Evolutionary conservation across 768 basidiomycete species (phyloP), one percentile per base, ranked within the genome.

Genomic region (Lentinula guzmanii): DNA sequence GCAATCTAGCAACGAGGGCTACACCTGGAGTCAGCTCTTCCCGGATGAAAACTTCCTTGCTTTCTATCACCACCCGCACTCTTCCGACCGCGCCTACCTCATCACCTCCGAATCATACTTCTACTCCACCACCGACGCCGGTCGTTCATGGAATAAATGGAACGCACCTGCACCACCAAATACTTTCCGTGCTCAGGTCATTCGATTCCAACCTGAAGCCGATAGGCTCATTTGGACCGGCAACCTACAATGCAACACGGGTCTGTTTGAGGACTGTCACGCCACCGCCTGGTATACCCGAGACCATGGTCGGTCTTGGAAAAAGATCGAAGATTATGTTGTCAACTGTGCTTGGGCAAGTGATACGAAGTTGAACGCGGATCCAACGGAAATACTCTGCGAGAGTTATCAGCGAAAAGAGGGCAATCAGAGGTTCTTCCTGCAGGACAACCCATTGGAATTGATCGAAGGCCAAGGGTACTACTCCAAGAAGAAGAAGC

Each of bases 1-100:
- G 93, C 95, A 98, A 76, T 97, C 94, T 1, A 86, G 85, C 67
- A 98, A 95, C 70, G 95, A 99, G 73, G 97, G 96, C 1, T 94
- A 93, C 73, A 86, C 86, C 0, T 99, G 96, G 95, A 79, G 80
- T 46, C 86, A 85, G 62, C 79, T 87, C 13, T 75, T 71, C 69
- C 79, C 84, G 0, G 78, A 76, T 1, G 78, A 87, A 62, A 82
- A 79, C 15, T 90, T 98, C 77, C 75, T 97, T 39, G 86, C 82
- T 0, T 90, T 98, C 74, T 90, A 90, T 67, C 91, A 95, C 76
- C 96, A 99, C 77, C 75, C 81, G 35, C 90, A 89, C 75, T 73
- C 83, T 18, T 65, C 79, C 52, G 92, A 92, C 63, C 90, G 95
- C 10, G 96, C 95, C 2, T 98, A 91, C 75, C 86, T 98, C 64